These are phyloP conservation scores for Orbilia javanica DNA, from an alignment of 2,329 filamentous ascomycete genomes.

Conservation along the genomic window DNA sequence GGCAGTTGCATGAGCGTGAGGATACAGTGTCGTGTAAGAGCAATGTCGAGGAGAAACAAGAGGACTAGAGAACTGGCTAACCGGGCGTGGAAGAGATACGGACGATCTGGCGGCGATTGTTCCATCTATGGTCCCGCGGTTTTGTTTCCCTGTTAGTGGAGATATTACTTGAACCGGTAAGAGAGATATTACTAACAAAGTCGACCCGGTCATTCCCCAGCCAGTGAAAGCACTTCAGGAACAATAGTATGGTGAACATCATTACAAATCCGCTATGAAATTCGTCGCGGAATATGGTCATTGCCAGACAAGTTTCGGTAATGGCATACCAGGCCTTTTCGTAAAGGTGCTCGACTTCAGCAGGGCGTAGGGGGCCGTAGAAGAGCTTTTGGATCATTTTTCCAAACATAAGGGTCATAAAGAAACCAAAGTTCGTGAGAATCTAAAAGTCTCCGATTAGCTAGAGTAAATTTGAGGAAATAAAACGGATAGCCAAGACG, in stretches of 20 bases:
- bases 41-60: constrained; percentile 82
- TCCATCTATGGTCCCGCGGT: constrained; percentile 68
- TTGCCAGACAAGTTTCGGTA: constrained; percentile 94
- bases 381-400: constrained; percentile 90
- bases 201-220: constrained; percentile 96
- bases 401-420: constrained; percentile 82
- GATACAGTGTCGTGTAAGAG: constrained; percentile 84
- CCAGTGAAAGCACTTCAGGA: constrained; percentile 98
- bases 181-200: constrained; percentile 69
- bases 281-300: constrained; percentile 98
- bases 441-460: constrained; percentile 71
- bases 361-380: constrained; percentile 88
- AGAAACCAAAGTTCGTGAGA: constrained; percentile 87
- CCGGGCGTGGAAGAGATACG: constrained; percentile 85
- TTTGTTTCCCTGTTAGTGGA: neutral
- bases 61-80: constrained; percentile 82
- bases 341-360: constrained; percentile 96
- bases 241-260: constrained; percentile 94
- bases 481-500: constrained; percentile 62
- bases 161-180: neutral
- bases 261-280: constrained; percentile 93
- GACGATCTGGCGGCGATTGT: constrained; percentile 92
- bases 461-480: neutral
- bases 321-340: constrained; percentile 99
- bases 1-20: constrained; percentile 86